These are phyloP conservation scores for Powellomyces hirtus DNA, from an alignment of 192 early-diverging fungal species.

Conservation along the genomic window DNA sequence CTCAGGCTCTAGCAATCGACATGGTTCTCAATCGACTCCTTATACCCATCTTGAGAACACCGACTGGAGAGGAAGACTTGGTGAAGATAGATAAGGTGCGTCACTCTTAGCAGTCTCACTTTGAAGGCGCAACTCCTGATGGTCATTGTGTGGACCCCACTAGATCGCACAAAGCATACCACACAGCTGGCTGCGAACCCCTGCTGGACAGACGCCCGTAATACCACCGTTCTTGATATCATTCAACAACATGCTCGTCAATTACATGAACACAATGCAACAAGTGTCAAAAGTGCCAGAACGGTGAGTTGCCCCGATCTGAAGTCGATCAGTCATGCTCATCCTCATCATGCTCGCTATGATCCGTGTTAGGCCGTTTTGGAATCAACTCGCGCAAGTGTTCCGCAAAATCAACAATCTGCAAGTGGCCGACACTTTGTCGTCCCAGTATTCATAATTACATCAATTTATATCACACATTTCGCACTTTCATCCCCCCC, in stretches of 20 bases:
- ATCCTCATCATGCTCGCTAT: too few relatives aligned
- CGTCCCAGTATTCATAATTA: neutral
- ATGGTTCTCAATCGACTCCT: constrained; percentile 10
- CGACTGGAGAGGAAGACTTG: neutral
- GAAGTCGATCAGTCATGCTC: too few relatives aligned
- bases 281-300: too few relatives aligned
- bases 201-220: neutral
- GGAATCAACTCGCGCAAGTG: neutral
- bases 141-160: neutral
- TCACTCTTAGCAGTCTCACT: neutral
- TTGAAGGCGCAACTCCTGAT: neutral
- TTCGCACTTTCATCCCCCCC: neutral
- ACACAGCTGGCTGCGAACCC: neutral
- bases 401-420: neutral
- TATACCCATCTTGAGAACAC: neutral
- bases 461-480: neutral
- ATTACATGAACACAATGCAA: neutral
- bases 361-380: neutral
- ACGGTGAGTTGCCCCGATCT: too few relatives aligned
- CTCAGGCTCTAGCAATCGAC: constrained; percentile 8
- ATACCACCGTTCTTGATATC: neutral
- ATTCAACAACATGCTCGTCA: neutral
- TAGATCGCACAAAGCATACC: constrained; percentile 1
- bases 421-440: neutral
- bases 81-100: constrained; percentile 16